These are phyloP conservation scores for Phaeotremella skinneri DNA, from an alignment of 768 basidiomycete genomes.

Conservation along the genomic window DNA sequence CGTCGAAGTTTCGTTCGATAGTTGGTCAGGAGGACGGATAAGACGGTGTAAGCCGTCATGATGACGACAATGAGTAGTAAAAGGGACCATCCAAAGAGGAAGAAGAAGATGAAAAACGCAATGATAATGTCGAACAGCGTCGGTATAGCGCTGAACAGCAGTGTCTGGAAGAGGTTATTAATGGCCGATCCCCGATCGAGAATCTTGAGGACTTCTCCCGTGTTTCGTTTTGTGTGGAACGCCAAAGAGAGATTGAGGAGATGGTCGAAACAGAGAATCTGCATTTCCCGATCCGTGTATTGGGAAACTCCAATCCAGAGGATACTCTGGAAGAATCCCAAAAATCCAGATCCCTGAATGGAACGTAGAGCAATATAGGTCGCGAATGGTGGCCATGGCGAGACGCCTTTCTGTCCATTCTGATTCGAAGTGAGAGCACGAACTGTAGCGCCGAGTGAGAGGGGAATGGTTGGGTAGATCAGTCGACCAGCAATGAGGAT, in stretches of 20 bases:
- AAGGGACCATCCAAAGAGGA: constrained; percentile 44
- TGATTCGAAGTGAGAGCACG: constrained; percentile 43
- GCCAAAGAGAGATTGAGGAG: constrained; percentile 79
- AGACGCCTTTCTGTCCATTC: background rate
- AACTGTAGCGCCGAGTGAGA: constrained; percentile 67
- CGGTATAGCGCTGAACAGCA: constrained; percentile 80
- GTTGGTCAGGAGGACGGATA: constrained; percentile 60
- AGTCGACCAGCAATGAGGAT: constrained; percentile 71
- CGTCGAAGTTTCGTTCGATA: constrained; percentile 74
- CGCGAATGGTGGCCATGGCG: constrained; percentile 64
- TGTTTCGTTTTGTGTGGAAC: constrained; percentile 77
- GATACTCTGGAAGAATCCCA: constrained; percentile 40
- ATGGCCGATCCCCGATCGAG: constrained; percentile 70
- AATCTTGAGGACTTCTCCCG: constrained; percentile 79
- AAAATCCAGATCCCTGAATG: constrained; percentile 71
- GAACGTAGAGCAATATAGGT: constrained; percentile 69
- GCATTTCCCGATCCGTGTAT: constrained; percentile 85
- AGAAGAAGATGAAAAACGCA: constrained; percentile 49
- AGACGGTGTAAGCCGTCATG: constrained; percentile 58
- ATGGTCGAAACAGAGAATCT: constrained; percentile 78
- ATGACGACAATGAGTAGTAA: constrained; percentile 68
- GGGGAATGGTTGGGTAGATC: constrained; percentile 71
- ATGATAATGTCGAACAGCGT: constrained; percentile 71
- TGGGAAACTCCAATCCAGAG: constrained; percentile 84
- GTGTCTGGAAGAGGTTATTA: constrained; percentile 72